Base-by-base conservation (phyloP, 163 green algal genomes). In the Scenedesmus sp. region DNA sequence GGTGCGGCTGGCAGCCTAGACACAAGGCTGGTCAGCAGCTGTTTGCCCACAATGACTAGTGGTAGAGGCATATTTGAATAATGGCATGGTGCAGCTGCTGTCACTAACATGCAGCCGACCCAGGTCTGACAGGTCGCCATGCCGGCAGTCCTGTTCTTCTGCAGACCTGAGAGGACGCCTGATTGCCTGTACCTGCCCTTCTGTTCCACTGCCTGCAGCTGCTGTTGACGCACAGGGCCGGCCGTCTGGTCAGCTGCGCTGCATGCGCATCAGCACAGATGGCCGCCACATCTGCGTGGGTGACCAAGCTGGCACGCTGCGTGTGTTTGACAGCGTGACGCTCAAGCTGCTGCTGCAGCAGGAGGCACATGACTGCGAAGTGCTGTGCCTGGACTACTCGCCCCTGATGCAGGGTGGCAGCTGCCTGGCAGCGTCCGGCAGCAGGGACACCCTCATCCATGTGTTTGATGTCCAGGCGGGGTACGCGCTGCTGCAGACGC, bases 401-500 rank as follows among this genome's bases (percentile, higher is more conserved):
- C 81, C 90, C 2, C 10, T 84, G 8, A 55, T 9, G 6, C 54
- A 23, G 20, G 83, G 23, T 52, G 74, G 74, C 67, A 66, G 55
- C 73, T 73, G 85, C 57, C 73, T 95, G 34, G 84, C 93, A 74
- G 94, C 93, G 6, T 94, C 91, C 4, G 93, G 89, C 10, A 88
- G 93, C 23, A 64, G 94, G 1, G 95, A 96, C 88, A 92, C 70
- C 5, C 83, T 96, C 60, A 90, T 96, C 3, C 95, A 96, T 77
- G 64, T 97, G 26, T 97, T 92, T 83, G 94, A 96, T 83, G 92
- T 60, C 54, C 83, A 74, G 6, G 57, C 67, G 0, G 91, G 88
- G 52, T 97, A 96, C 26, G 95, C 96, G 88, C 91, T 98, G 84
- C 82, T 97, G 62, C 96, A 97, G 26, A 97, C 95, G 9, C 89